Percentiles rank a stretch among this genome's conserved stretches.
phyloP scores from a whole-genome alignment of 1,284 basidiomycete genomes.

The Peniophora sp. region DNA sequence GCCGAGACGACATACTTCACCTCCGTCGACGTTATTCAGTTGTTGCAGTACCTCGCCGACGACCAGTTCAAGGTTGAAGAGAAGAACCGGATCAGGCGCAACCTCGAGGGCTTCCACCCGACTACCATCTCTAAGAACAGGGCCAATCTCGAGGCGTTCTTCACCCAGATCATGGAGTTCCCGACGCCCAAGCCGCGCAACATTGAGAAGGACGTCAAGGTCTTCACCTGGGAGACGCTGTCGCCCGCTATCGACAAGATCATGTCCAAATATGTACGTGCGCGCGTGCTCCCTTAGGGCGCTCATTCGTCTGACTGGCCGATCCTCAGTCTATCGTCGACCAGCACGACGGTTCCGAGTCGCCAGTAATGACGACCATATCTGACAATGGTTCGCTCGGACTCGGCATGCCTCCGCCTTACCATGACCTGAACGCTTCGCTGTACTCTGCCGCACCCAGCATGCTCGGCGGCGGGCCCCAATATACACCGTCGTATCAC shows the following conservation, averaged over 20 bases:
- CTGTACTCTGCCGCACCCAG: background rate
- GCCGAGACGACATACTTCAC: conserved; percentile 81
- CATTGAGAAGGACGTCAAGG: conserved; percentile 97
- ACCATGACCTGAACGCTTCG: background rate
- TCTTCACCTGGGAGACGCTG: conserved; percentile 88
- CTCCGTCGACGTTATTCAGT: conserved; percentile 91
- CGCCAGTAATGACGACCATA: background rate
- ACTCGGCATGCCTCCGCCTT: conserved; percentile 28
- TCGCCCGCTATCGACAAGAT: conserved; percentile 85
- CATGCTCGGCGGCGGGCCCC: background rate
- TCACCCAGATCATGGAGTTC: conserved; percentile 93
- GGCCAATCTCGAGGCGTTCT: conserved; percentile 75
- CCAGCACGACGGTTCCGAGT: background rate
- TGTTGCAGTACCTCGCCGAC: conserved; percentile 84
- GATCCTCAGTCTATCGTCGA: conserved; percentile 3
- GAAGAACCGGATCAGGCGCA: conserved; percentile 93
- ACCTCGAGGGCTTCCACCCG: conserved; percentile 88
- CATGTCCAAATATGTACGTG: conserved; percentile 89
- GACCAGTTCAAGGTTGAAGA: conserved; percentile 87
- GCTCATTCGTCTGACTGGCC: background rate
- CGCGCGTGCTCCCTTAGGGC: background rate
- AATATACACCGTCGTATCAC: background rate
- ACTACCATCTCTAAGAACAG: conserved; percentile 88
- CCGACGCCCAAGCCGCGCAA: conserved; percentile 90
- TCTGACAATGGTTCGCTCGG: conserved; percentile 20